Conservation (phyloP, 306 rosid species). For the Abrus pulchellus region DNA sequence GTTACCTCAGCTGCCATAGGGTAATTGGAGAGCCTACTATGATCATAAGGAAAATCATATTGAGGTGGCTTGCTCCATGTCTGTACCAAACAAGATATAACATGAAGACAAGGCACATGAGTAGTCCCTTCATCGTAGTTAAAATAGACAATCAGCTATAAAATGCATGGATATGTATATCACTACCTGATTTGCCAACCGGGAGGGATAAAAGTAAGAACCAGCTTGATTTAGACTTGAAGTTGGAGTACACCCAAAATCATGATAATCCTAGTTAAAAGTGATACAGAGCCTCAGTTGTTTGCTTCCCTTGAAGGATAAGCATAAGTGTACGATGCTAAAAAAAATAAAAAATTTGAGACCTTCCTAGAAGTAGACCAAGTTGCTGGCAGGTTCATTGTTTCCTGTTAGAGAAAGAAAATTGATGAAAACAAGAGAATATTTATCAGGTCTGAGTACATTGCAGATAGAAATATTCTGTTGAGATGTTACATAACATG, state of each 20-base stretch:
- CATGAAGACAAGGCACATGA: conserved; percentile 11
- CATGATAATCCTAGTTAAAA: conserved; percentile 43
- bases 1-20: conserved; percentile 41
- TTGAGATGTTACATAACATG: conserved; percentile 24
- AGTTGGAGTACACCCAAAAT: conserved; percentile 11
- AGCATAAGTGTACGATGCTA: neutral
- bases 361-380: conserved; percentile 43
- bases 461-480: conserved; percentile 12
- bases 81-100: conserved; percentile 28
- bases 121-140: conserved; percentile 11
- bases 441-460: neutral
- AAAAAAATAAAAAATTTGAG: neutral
- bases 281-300: conserved; percentile 9
- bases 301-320: conserved; percentile 12
- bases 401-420: conserved; percentile 22
- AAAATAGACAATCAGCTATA: conserved; percentile 18
- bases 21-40: neutral
- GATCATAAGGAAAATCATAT: conserved; percentile 5
- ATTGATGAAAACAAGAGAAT: neutral
- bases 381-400: neutral
- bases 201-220: conserved; percentile 26
- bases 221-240: neutral
- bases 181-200: conserved; percentile 41
- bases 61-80: neutral
- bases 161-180: conserved; percentile 16